Conservation (phyloP, 495 filamentous ascomycete genomes). For the Aspergillus cristatus region DNA sequence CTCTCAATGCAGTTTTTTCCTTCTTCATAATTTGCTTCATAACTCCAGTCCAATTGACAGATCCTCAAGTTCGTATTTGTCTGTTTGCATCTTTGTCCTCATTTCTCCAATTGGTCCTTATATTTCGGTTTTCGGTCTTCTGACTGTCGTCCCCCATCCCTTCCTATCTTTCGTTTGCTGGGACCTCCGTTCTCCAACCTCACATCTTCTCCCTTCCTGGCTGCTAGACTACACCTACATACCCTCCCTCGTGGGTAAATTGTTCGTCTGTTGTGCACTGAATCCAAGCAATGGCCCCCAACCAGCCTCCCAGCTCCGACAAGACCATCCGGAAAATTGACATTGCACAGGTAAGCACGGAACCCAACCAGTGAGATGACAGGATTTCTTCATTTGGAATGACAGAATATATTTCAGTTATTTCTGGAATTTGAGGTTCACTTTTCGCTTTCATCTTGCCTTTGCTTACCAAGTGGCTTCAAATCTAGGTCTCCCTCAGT, state of each 20-base stretch:
- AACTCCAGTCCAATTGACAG: background rate
- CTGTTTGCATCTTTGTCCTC: slow-evolving; percentile 8
- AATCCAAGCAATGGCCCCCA: slow-evolving; percentile 23
- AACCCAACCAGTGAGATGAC: no score
- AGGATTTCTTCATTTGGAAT: no score
- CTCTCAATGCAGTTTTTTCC: slow-evolving; percentile 1
- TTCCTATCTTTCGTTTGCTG: slow-evolving; percentile 24
- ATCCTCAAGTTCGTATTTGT: background rate
- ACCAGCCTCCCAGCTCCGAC: slow-evolving; percentile 27
- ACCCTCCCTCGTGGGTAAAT: slow-evolving; percentile 4
- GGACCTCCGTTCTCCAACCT: slow-evolving; percentile 4
- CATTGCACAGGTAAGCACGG: slow-evolving; percentile 71
- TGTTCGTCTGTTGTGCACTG: slow-evolving; percentile 1
- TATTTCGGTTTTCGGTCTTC: background rate
- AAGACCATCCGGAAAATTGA: slow-evolving; percentile 40
- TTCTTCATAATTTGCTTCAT: slow-evolving; percentile 1
- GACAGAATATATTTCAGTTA: no score
- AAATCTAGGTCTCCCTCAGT: slow-evolving; percentile 70
- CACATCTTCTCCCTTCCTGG: slow-evolving; percentile 1
- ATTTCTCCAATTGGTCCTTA: slow-evolving; percentile 20
- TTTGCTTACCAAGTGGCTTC: slow-evolving; percentile 1
- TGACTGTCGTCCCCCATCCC: slow-evolving; percentile 5
- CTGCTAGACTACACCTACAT: slow-evolving; percentile 1
- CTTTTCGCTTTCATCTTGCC: background rate
- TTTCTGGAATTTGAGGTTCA: background rate